phyloP scores from a whole-genome alignment of 2,329 filamentous ascomycete genomes.

The Domatiomyces globalis region DNA sequence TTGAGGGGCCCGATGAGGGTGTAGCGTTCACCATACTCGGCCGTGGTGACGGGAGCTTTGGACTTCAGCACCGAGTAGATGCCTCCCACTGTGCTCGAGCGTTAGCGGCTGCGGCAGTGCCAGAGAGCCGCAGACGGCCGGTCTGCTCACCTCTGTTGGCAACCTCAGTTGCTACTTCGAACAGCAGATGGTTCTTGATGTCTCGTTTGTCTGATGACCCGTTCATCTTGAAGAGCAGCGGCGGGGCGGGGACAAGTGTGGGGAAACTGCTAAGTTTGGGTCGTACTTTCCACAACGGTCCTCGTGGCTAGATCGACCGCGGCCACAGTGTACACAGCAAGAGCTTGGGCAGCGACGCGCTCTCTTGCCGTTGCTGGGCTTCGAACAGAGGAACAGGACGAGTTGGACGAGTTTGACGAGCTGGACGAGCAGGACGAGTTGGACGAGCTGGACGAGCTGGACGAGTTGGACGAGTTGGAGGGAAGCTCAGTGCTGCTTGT shows the following conservation, averaged over 20 bases:
- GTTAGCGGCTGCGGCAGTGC: constrained; percentile 13
- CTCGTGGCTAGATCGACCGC: no score
- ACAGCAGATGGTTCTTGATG: constrained; percentile 89
- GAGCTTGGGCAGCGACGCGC: no score
- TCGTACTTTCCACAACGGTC: background rate
- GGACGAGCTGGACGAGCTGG: no score
- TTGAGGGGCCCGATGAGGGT: constrained; percentile 91
- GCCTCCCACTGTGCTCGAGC: constrained; percentile 56
- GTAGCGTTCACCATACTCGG: constrained; percentile 96
- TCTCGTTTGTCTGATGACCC: constrained; percentile 40
- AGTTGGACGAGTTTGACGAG: no score
- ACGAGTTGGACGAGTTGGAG: background rate
- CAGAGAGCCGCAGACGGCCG: constrained; percentile 10
- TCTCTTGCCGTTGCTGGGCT: background rate
- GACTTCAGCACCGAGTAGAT: constrained; percentile 99
- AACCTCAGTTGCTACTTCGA: constrained; percentile 93
- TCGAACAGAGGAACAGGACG: background rate
- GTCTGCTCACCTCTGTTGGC: constrained; percentile 67
- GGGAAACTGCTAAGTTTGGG: background rate
- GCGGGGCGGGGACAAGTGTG: background rate
- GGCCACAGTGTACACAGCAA: no score
- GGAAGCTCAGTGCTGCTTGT: background rate
- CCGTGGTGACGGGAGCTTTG: constrained; percentile 92
- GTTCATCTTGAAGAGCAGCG: constrained; percentile 12
- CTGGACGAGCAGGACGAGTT: no score